Conservation (phyloP, 164 flowering plant genomes). For the Hamamelis virginiana region DNA sequence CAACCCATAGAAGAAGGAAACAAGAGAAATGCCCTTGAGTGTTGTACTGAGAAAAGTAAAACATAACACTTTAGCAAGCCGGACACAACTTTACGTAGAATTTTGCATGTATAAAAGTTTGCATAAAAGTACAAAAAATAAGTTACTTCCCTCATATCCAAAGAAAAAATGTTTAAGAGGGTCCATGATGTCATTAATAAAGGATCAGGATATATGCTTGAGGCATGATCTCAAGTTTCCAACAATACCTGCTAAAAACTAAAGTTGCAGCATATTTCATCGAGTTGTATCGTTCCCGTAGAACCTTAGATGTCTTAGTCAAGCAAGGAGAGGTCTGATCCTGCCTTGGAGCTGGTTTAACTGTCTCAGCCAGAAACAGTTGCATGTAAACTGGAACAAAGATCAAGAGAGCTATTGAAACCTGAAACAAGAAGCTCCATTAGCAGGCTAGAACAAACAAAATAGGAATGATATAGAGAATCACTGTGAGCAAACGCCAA, state of each 20-base stretch:
- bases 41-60: conserved; percentile 49
- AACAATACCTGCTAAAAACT: conserved; percentile 51
- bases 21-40: conserved; percentile 56
- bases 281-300: conserved; percentile 45
- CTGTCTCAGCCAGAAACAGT: conserved; percentile 69
- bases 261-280: conserved; percentile 59
- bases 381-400: conserved; percentile 63
- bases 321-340: conserved; percentile 32
- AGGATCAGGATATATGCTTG: not conserved
- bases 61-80: conserved; percentile 10
- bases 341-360: conserved; percentile 28
- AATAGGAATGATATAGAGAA: not conserved
- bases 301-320: conserved; percentile 27
- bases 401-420: conserved; percentile 65
- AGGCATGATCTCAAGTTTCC: not conserved
- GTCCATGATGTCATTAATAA: no score
- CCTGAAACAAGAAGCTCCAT: conserved; percentile 41
- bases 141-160: no score
- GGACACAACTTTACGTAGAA: not conserved
- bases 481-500: not conserved
- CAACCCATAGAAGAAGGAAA: conserved; percentile 81
- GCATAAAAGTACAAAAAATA: not conserved
- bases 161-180: no score
- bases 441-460: conserved; percentile 8
- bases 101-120: not conserved